Evolutionary conservation across 306 rosid species (phyloP), one percentile per base, ranked within the genome.

Genomic region (Prunus mira): DNA sequence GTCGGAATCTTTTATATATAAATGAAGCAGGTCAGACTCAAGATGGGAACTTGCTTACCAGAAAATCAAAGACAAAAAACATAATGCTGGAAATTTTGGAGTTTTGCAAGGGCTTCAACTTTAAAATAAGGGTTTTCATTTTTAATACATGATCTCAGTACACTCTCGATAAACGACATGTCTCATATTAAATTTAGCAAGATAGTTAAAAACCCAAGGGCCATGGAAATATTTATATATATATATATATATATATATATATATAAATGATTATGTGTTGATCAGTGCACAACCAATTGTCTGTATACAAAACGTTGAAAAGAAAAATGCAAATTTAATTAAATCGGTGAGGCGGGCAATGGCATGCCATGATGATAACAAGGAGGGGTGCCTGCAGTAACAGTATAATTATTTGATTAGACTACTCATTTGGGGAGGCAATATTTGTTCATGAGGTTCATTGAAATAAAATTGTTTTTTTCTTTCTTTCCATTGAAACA

Each of bases 1-100:
- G 20, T 18, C 82, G 79, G 87, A 83, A 86, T 86, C 82, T 75
- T 87, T 15, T 52, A 62, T 64, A 25, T 6, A 5, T 4, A 10
- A 43, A 63, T 71, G 66, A 73, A 69, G 72, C 62, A 41, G 79
- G 73, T 81, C 66, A 74, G 78, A 78, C 58, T 45, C 56, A 83
- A 74, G 67, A 61, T 77, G 75, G 80, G 76, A 82, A 49, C 79
- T 77, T 18, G 69, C 69, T 45, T 77, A 27, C 77, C 63, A 55
- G 55, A 57, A 71, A 58, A 45, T 71, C 41, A 74, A 79, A 75
- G 71, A 79, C 34, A 70, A 75, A 79, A 79, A 38, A 46, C 41
- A 43, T 46, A 69, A 71, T 56, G 78, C 74, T 65, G 78, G 72
- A 76, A 81, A 57, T 24, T 74, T 78, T 74, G 82, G 79, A 69